phyloP scores from a whole-genome alignment of 768 basidiomycete species.

The Artomyces pyxidatus region DNA sequence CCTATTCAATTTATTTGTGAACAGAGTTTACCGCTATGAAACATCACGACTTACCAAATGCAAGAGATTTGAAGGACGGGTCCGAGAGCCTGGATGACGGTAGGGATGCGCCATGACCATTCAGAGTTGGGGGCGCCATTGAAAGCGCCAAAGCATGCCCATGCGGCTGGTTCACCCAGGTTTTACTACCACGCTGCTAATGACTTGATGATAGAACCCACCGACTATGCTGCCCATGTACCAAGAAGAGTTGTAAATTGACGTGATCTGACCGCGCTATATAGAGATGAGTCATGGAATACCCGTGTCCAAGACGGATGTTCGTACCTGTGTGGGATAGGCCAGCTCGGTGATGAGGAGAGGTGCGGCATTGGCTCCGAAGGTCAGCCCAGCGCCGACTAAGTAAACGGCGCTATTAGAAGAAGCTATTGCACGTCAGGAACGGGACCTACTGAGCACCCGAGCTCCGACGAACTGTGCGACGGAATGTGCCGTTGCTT shows the following conservation, averaged over 20 bases:
- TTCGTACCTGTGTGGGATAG: slow-evolving; percentile 58
- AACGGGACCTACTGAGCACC: slow-evolving; percentile 35
- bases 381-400: slow-evolving; percentile 60
- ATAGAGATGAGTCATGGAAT: slow-evolving; percentile 9
- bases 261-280: slow-evolving; percentile 46
- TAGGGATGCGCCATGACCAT: slow-evolving; percentile 64
- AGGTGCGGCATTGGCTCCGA: slow-evolving; percentile 56
- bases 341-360: slow-evolving; percentile 57
- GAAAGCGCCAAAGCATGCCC: slow-evolving; percentile 39
- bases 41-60: slow-evolving; percentile 35
- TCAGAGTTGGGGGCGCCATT: slow-evolving; percentile 22
- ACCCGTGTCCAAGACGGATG: not conserved
- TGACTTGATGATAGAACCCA: slow-evolving; percentile 17
- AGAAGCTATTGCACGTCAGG: not conserved
- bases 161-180: slow-evolving; percentile 27
- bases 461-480: slow-evolving; percentile 50
- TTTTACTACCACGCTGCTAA: not conserved
- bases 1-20: slow-evolving; percentile 24
- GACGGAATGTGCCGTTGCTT: slow-evolving; percentile 39
- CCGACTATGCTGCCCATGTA: slow-evolving; percentile 65
- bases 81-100: slow-evolving; percentile 50
- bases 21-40: not conserved
- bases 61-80: slow-evolving; percentile 48
- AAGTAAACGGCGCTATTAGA: slow-evolving; percentile 6
- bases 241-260: slow-evolving; percentile 67